Percentiles rank a stretch among this genome's conserved stretches.
Conservation (phyloP, 2,329 filamentous ascomycete genomes). For the Fusarium buxicola region DNA sequence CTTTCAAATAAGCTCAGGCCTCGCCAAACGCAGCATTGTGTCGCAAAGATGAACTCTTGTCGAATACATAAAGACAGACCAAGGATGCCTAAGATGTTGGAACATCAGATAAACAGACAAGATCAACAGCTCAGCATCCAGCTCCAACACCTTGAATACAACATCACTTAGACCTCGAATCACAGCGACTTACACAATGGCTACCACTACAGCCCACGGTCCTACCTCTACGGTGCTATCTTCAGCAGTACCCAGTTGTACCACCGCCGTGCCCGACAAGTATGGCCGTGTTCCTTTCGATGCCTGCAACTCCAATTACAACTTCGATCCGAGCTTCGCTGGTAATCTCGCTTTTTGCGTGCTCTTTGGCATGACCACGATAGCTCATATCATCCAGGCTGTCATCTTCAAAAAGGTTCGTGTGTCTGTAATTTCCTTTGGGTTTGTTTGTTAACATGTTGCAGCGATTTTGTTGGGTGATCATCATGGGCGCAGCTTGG, state of each 20-base stretch:
- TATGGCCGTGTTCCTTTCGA: conserved; percentile 49
- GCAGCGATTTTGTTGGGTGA: conserved; percentile 53
- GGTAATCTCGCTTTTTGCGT: conserved; percentile 50
- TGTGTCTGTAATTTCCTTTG: background rate
- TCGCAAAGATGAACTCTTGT: background rate
- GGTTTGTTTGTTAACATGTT: background rate
- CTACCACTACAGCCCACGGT: conserved; percentile 28
- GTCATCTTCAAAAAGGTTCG: conserved; percentile 49
- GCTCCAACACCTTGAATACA: background rate
- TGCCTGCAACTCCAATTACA: conserved; percentile 50
- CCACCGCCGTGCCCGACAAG: conserved; percentile 48
- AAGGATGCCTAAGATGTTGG: background rate
- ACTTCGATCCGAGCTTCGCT: conserved; percentile 49
- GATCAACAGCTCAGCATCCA: conserved; percentile 3
- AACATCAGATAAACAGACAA: conserved; percentile 8
- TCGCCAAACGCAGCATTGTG: conserved; percentile 4
- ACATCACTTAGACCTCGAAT: background rate
- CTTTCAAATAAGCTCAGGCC: background rate
- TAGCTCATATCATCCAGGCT: conserved; percentile 46
- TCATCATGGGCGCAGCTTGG: conserved; percentile 55
- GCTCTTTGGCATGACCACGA: conserved; percentile 47
- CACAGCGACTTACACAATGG: conserved; percentile 32
- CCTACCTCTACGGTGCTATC: conserved; percentile 50
- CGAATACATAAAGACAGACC: conserved; percentile 27
- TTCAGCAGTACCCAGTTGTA: conserved; percentile 47